Evolutionary conservation across 1,284 basidiomycete species (phyloP), one percentile per base, ranked within the genome.

Genomic region (Anthracocystis walkeri): DNA sequence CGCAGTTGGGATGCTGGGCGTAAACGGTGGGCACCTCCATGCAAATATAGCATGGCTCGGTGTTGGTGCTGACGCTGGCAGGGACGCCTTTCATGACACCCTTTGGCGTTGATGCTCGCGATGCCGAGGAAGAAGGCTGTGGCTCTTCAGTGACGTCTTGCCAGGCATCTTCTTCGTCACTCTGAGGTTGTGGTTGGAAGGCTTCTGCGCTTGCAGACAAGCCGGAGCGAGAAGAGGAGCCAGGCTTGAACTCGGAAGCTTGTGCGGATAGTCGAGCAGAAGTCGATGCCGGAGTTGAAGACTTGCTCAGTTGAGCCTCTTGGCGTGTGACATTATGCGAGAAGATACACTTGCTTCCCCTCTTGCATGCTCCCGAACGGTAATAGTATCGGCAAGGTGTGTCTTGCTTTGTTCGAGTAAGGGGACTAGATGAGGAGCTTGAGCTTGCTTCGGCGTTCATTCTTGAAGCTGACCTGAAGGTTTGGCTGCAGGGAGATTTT

Each of bases 1-100:
- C 49, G 69, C 75, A 77, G 45, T 66, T 61, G 35, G 57, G 46
- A n/a, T 60, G 71, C 12, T 66, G 75, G 14, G 64, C 67, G 51
- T 61, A 75, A 48, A 61, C 59, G 29, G 25, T 29, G 20, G 72
- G 72, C 11, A 64, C 31, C 10, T 78, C 75, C 58, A 75, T 71
- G 58, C 75, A 78, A 42, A 78, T 75, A 51, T 58, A 23, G 57
- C 75, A 78, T 4, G 53, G 45, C 14, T 61, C 51, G 11, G 55
- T 49, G 46, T 67, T 57, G 18, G 41, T 14, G 53, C 38, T 48
- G 45, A 58, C 45, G 29, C 44, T 55, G 46, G 55, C 61, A 2
- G 57, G 52, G 38, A 60, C 59, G 31, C 58, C 65, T 57, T 60
- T 66, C 41, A 57, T 50, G 1, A 20, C 14, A 21, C 5, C 10